Evolutionary conservation across 2,329 filamentous ascomycete genomes (phyloP).

Genomic region (Xylariaceae sp.): DNA sequence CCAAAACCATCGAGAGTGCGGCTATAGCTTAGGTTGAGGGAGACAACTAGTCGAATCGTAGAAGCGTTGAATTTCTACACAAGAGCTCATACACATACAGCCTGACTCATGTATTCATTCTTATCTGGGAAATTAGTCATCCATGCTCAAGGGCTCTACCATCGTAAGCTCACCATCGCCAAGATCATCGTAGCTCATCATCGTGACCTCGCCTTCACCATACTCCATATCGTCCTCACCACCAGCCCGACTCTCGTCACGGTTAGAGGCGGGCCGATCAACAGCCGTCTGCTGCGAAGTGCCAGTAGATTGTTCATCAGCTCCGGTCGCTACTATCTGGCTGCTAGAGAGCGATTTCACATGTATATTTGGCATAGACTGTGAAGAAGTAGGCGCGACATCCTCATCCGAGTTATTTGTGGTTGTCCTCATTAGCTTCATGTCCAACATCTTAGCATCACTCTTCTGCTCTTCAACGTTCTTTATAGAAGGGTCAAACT

Average conservation of each 20-base stretch:
- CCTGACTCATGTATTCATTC: neutral
- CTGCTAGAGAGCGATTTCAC: conserved; percentile 8
- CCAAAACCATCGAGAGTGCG: no score
- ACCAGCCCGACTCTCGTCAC: neutral
- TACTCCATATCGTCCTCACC: conserved; percentile 45
- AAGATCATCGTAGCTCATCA: conserved; percentile 45
- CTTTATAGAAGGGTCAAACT: conserved; percentile 37
- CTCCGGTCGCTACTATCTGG: neutral
- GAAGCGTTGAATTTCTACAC: no score
- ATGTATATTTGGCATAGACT: neutral
- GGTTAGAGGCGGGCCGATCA: neutral
- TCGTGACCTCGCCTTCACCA: conserved; percentile 40
- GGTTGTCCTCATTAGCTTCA: conserved; percentile 21
- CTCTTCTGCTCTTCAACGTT: conserved; percentile 35
- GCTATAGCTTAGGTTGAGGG: no score
- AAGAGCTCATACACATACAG: no score
- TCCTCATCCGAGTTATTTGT: neutral
- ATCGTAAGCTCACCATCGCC: conserved; percentile 39
- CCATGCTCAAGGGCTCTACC: conserved; percentile 33
- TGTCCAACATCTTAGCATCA: conserved; percentile 26
- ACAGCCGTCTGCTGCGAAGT: neutral
- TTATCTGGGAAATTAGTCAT: conserved; percentile 5
- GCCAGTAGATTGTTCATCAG: neutral
- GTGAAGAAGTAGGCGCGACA: neutral
- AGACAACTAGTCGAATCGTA: no score